These are phyloP conservation scores for Ocimum tenuiflorum DNA, from an alignment of 257 asterid species.

Conservation along the genomic window DNA sequence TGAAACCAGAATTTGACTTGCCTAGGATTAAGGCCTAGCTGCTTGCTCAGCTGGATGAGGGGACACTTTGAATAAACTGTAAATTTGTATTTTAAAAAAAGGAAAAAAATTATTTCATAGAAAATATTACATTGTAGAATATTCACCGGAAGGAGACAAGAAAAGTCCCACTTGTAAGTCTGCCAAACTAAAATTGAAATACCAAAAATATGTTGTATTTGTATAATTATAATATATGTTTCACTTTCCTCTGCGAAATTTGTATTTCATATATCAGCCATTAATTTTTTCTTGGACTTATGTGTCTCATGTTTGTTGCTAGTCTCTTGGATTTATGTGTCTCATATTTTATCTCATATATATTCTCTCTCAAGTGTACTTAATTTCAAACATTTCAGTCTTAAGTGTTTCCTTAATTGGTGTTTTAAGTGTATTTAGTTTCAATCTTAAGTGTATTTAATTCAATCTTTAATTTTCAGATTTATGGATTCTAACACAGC, in stretches of 20 bases:
- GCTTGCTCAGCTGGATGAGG: slow-evolving; percentile 96
- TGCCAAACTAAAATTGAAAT: neutral
- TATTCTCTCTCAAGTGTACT: too few relatives aligned
- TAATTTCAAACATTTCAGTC: too few relatives aligned
- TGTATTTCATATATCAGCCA: too few relatives aligned
- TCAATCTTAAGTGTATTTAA: too few relatives aligned
- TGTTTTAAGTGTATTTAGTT: too few relatives aligned
- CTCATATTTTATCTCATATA: too few relatives aligned
- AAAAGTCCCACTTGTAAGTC: slow-evolving; percentile 6
- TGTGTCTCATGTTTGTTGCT: too few relatives aligned
- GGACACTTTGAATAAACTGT: slow-evolving; percentile 76
- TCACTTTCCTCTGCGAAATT: slow-evolving; percentile 7
- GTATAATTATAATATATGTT: neutral
- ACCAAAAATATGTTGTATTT: neutral
- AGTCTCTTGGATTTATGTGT: too few relatives aligned
- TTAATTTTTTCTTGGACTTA: too few relatives aligned
- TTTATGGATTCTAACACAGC: too few relatives aligned
- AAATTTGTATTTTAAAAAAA: neutral
- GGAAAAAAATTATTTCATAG: neutral
- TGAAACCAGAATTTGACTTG: slow-evolving; percentile 98
- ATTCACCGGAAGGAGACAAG: neutral
- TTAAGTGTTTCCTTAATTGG: too few relatives aligned
- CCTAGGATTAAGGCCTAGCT: slow-evolving; percentile 84
- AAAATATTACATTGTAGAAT: neutral
- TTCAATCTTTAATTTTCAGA: too few relatives aligned